These are phyloP conservation scores for Blepharisma japonicum DNA, from an alignment of 73 alveolate genomes.

Conservation along the genomic window DNA sequence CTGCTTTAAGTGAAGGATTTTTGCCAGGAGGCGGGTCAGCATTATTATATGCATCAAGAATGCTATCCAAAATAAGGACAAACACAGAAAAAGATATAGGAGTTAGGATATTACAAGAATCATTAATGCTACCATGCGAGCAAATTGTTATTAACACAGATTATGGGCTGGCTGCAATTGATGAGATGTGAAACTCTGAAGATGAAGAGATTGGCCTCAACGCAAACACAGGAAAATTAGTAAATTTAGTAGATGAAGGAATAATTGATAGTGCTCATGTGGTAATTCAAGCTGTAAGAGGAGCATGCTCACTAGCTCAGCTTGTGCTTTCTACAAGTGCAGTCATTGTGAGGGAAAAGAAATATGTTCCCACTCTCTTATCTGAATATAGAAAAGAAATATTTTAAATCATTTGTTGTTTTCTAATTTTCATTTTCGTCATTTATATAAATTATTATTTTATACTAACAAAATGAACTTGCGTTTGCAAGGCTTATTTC, in stretches of 20 bases:
- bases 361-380: background rate
- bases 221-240: background rate
- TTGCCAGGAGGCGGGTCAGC: conserved; percentile 92
- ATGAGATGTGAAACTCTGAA: background rate
- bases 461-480: too few species aligned
- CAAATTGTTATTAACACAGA: background rate
- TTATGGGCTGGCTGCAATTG: conserved; percentile 17
- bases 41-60: conserved; percentile 62
- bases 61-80: conserved; percentile 16
- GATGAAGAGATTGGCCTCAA: conserved; percentile 13
- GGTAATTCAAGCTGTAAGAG: background rate
- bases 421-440: too few species aligned
- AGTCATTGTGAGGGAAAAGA: background rate
- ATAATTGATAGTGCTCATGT: conserved; percentile 25
- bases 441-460: too few species aligned
- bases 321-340: background rate
- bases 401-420: background rate
- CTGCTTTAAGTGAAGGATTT: conserved; percentile 72
- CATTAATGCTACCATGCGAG: background rate
- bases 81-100: conserved; percentile 15
- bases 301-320: conserved; percentile 14
- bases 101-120: conserved; percentile 18
- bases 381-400: background rate
- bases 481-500: too few species aligned
- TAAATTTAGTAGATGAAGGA: conserved; percentile 14